Evolutionary conservation across 179 eudicot species (phyloP).

Genomic region (Beta corolliflora): DNA sequence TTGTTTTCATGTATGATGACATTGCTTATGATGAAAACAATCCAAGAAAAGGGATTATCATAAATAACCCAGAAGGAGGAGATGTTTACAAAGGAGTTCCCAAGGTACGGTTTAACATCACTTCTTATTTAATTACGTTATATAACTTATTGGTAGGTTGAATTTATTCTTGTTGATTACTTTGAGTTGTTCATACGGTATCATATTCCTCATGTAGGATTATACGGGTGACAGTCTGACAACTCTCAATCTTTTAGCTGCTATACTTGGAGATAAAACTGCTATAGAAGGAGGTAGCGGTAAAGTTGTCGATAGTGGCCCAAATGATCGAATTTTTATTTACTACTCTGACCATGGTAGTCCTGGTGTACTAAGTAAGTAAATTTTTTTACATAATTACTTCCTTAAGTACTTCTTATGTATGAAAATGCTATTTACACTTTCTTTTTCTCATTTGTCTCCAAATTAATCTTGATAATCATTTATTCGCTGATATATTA

Average conservation of each 20-base stretch:
- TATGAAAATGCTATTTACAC: too few relatives aligned
- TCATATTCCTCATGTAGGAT: constrained; percentile 49
- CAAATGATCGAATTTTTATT: constrained; percentile 74
- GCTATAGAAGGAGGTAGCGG: constrained; percentile 82
- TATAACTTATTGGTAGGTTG: background rate
- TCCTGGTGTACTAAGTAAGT: constrained; percentile 73
- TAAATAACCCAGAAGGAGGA: constrained; percentile 67
- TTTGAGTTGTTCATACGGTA: background rate
- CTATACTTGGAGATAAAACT: constrained; percentile 69
- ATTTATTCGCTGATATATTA: too few relatives aligned
- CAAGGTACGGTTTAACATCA: constrained; percentile 46
- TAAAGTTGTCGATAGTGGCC: constrained; percentile 80
- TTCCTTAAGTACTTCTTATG: too few relatives aligned
- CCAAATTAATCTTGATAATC: too few relatives aligned
- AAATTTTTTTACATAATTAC: background rate
- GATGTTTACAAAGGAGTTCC: constrained; percentile 87
- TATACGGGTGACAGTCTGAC: constrained; percentile 67
- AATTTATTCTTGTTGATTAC: background rate
- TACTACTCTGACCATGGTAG: constrained; percentile 85
- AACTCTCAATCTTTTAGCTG: constrained; percentile 62
- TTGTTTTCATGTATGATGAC: constrained; percentile 87
- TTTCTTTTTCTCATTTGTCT: too few relatives aligned
- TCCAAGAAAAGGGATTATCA: constrained; percentile 70
- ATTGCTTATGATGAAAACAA: constrained; percentile 64
- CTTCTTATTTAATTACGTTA: background rate